Base-by-base conservation (phyloP, 1,139 yeast genomes). In the Pneumocystis sp. region DNA sequence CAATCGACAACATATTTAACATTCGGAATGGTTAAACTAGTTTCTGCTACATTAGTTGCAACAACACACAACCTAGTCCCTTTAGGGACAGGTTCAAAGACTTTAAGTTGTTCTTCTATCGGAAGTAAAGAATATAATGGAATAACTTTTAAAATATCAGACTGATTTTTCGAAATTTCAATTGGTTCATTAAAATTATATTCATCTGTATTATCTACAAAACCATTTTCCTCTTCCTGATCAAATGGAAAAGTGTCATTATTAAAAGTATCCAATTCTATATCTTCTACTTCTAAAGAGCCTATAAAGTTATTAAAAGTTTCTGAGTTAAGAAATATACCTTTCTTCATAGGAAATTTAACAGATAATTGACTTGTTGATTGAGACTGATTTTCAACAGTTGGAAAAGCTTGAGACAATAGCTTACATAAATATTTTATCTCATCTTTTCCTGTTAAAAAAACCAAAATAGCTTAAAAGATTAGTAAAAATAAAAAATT, bases 41-140 rank as follows among this genome's bases (percentile, higher is more conserved):
- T 95, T 76, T 95, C 99, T 0, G 99, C 98, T 66, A 95, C 96
- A 74, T 95, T 95, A 1, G 99, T 95, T 1, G 99, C 96, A 34
- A 95, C 89, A 63, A 95, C 87, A 78, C 97, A 91, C 10, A 93
- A 75, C 71, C 99, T 81, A 59, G 91, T 81, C 0, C 96, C 96
- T 25, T 78, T 77, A 0, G 98, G 98, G 2, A 96, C 96, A 0
- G 80, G 80, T 66, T 87, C 83, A 74, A 95, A 95, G 1, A 95
- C 96, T 73, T 85, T 88, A 93, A 95, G 86, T 76, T 95, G 99
- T 72, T 93, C 96, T 63, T 83, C 83, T 0, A 97, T 91, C 7
- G 99, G 96, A 62, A 95, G 79, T 63, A 93, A 78, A 1, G 98
- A 93, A 74, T 93, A 95, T 44, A 95, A 80, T 0, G 99, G 99